These are phyloP conservation scores for Russula compacta DNA, from an alignment of 768 basidiomycete genomes.

Conservation along the genomic window DNA sequence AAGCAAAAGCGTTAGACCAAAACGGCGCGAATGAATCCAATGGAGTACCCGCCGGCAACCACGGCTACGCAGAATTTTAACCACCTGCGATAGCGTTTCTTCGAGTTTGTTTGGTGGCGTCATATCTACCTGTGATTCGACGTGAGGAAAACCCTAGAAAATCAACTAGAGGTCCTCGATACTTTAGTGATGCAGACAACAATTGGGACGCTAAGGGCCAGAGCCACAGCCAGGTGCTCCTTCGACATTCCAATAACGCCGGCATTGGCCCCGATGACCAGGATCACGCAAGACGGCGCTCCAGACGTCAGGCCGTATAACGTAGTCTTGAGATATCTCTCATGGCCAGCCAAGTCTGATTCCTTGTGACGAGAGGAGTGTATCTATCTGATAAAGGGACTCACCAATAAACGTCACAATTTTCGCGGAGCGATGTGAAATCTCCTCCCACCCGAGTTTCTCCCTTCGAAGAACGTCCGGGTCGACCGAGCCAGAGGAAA, in stretches of 20 bases:
- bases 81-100: conserved; percentile 88
- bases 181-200: conserved; percentile 94
- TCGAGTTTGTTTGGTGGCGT: conserved; percentile 85
- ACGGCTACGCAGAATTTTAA: conserved; percentile 86
- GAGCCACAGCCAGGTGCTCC: conserved; percentile 91
- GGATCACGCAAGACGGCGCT: conserved; percentile 81
- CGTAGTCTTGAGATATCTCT: conserved; percentile 87
- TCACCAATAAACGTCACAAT: conserved; percentile 88
- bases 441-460: conserved; percentile 94
- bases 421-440: conserved; percentile 80
- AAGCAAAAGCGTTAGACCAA: not conserved
- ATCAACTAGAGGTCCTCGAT: not conserved
- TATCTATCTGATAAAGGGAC: not conserved
- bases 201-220: conserved; percentile 89
- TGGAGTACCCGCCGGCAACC: conserved; percentile 64
- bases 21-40: not conserved
- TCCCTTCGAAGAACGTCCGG: conserved; percentile 64
- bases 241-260: conserved; percentile 89
- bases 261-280: conserved; percentile 95
- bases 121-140: conserved; percentile 73
- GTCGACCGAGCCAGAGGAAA: conserved; percentile 45
- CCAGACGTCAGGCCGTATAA: conserved; percentile 92
- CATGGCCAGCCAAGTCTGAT: conserved; percentile 90
- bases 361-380: not conserved
- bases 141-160: not conserved